These are phyloP conservation scores for Astrothelium macrocarpum DNA, from an alignment of 495 filamentous ascomycete species.

Conservation along the genomic window DNA sequence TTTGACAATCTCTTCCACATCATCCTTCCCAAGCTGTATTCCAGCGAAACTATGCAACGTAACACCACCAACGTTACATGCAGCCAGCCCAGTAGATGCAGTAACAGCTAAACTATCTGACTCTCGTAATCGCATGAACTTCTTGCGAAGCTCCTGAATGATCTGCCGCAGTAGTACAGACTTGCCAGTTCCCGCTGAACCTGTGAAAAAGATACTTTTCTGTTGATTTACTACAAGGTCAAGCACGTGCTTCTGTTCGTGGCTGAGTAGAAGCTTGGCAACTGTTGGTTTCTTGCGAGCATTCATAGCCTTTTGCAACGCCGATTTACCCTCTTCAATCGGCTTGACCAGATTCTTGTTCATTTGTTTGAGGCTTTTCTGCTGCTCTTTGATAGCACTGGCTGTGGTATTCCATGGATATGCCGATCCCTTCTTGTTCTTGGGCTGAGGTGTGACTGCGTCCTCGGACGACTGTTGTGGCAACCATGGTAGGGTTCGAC, in stretches of 20 bases:
- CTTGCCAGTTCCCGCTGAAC: slow-evolving; percentile 95
- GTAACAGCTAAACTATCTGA: slow-evolving; percentile 82
- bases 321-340: slow-evolving; percentile 25
- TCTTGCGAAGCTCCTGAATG: slow-evolving; percentile 67
- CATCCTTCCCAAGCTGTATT: slow-evolving; percentile 89
- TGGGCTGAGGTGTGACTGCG: slow-evolving; percentile 29
- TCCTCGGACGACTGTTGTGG: slow-evolving; percentile 17
- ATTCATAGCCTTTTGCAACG: slow-evolving; percentile 26
- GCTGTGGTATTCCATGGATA: slow-evolving; percentile 71
- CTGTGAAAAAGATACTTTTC: slow-evolving; percentile 95
- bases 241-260: slow-evolving; percentile 78
- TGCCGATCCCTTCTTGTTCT: slow-evolving; percentile 28
- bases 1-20: slow-evolving; percentile 69
- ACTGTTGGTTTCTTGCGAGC: slow-evolving; percentile 35
- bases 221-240: slow-evolving; percentile 62
- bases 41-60: slow-evolving; percentile 94
- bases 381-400: slow-evolving; percentile 72
- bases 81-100: slow-evolving; percentile 89
- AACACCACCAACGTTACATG: slow-evolving; percentile 92
- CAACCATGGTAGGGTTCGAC: slow-evolving; percentile 49
- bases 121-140: slow-evolving; percentile 59
- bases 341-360: slow-evolving; percentile 49
- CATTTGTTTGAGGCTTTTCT: slow-evolving; percentile 59
- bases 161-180: slow-evolving; percentile 90
- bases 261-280: slow-evolving; percentile 62